Evolutionary conservation across 1,139 yeast genomes (phyloP).

Genomic region (Blastobotrys ciferrii): DNA sequence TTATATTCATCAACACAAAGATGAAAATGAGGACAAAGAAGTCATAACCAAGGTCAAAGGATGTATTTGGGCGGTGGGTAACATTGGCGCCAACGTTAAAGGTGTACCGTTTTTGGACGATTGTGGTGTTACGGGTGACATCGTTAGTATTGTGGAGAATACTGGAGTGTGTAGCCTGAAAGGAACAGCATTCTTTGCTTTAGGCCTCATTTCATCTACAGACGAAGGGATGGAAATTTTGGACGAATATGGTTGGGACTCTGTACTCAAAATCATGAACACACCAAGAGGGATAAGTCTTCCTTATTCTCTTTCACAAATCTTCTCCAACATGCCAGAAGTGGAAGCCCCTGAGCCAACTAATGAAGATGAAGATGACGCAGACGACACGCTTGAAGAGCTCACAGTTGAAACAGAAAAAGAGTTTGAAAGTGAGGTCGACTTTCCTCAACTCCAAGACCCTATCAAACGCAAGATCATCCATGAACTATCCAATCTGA

Average conservation of each 20-base stretch:
- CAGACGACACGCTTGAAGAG: constrained; percentile 22
- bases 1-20: constrained; percentile 40
- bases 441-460: constrained; percentile 35
- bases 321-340: constrained; percentile 17
- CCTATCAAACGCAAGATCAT: constrained; percentile 50
- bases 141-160: constrained; percentile 50
- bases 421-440: constrained; percentile 25
- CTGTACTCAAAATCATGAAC: constrained; percentile 53
- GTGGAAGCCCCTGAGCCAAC: constrained; percentile 5
- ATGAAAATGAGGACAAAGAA: constrained; percentile 30
- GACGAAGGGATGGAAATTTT: constrained; percentile 81
- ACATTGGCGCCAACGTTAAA: constrained; percentile 59
- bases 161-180: constrained; percentile 63
- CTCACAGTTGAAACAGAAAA: constrained; percentile 23
- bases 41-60: constrained; percentile 57
- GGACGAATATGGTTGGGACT: constrained; percentile 77
- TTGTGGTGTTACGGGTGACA: constrained; percentile 53
- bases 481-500: constrained; percentile 57
- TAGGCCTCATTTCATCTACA: constrained; percentile 74
- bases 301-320: constrained; percentile 26
- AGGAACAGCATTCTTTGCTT: constrained; percentile 73
- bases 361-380: neutral
- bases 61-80: constrained; percentile 84
- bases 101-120: constrained; percentile 71
- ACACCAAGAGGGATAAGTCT: constrained; percentile 48